Evolutionary conservation across 306 rosid species (phyloP).

Genomic region (Notholithocarpus densiflorus): DNA sequence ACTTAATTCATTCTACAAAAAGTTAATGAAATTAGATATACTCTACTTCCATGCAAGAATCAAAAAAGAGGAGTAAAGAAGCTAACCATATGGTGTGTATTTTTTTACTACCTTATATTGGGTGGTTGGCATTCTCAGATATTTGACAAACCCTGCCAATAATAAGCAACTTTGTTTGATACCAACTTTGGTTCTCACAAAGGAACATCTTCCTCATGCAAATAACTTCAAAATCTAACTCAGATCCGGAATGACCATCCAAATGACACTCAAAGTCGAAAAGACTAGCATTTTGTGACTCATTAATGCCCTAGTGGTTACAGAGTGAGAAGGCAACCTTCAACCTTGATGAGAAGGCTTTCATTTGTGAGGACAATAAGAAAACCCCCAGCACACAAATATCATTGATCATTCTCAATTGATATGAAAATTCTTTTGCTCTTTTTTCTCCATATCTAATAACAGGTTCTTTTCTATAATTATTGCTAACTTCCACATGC

Average conservation of each 20-base stretch:
- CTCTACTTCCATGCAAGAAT: neutral
- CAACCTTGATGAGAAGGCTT: neutral
- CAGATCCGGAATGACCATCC: neutral
- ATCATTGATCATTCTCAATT: neutral
- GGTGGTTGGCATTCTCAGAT: neutral
- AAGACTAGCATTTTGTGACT: neutral
- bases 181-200: neutral
- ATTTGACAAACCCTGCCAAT: neutral
- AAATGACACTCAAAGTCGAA: neutral
- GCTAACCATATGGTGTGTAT: neutral
- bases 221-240: neutral
- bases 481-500: too few relatives aligned
- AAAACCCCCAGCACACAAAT: neutral
- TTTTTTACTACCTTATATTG: neutral
- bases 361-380: neutral
- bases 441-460: too few relatives aligned
- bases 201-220: neutral
- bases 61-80: neutral
- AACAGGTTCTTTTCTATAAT: too few relatives aligned
- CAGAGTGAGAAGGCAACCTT: neutral
- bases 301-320: neutral
- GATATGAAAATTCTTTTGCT: neutral
- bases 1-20: neutral
- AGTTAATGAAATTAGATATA: neutral
- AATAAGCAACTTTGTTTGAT: neutral